Base-by-base conservation (phyloP, 106 monocot genomes). In the Ottelia alismoides region DNA sequence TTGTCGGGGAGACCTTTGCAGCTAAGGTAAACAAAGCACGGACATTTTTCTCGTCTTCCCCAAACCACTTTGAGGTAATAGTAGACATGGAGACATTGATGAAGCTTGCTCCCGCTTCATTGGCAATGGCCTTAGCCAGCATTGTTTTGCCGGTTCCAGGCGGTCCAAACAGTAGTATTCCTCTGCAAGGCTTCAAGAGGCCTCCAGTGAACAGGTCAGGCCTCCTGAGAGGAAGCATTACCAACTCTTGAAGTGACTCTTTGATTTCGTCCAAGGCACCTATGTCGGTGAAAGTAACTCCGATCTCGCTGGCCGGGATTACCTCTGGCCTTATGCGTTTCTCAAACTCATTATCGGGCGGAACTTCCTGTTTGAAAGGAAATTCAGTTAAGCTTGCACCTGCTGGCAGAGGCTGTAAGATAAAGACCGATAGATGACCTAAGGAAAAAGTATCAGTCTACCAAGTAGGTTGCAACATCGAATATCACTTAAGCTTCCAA, bases 51-150 rank as follows among this genome's bases (percentile, higher is more conserved):
- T 88, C 88, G 56, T 83, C 88, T 71, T 88, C 88, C 20, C 88
- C 88, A 65, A 88, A 88, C 88, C 88, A 88, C 68, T 88, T 88
- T 43, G 88, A 88, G 16, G 88, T 88, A 14, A 88, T 73, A 23
- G 83, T 83, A 27, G 88, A 88, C 83, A 83, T 83, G 9, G 88
- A 83, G 46, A 83, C 79, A 53, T 83, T 88, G 25, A 88, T 88
- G 31, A 88, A 88, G 65, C 76, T 88, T 45, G 88, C 88, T 55
- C 83, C 76, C 16, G 88, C 88, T 79, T 83, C 88, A 58, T 83
- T 76, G n/a, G 88, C 88, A 50, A 88, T 83, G 31, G 88, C 88
- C 56, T 88, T 88, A 2, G 88, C 88, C 40, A 88, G 57, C 79
- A 88, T 76, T 22, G 88, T 88, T 62, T 88, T 88, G 9, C 87